Evolutionary conservation across 164 flowering plant species (phyloP).

Genomic region (Warburgia ugandensis): DNA sequence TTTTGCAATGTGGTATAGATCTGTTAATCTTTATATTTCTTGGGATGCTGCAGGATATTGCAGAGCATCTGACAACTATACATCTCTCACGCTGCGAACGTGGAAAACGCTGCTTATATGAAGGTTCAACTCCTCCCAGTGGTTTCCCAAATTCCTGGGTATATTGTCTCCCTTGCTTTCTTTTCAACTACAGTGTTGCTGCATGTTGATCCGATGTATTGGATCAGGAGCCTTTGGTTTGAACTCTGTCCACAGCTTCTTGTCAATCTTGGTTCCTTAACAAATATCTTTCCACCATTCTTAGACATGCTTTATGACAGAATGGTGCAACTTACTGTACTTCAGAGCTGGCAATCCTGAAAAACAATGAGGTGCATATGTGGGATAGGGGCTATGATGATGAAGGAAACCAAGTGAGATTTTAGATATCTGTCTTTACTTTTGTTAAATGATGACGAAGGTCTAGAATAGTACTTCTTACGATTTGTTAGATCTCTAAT

Average conservation of each 20-base stretch:
- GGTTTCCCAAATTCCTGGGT: slow-evolving; percentile 99
- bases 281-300: no score
- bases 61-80: slow-evolving; percentile 84
- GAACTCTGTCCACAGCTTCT: not conserved
- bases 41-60: slow-evolving; percentile 67
- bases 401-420: slow-evolving; percentile 86
- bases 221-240: not conserved
- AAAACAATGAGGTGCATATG: slow-evolving; percentile 68
- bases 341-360: slow-evolving; percentile 74
- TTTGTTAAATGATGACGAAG: not conserved
- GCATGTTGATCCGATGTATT: not conserved
- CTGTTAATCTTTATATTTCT: not conserved
- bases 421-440: not conserved
- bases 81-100: slow-evolving; percentile 81
- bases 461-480: not conserved
- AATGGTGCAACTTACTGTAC: slow-evolving; percentile 83
- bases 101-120: slow-evolving; percentile 92
- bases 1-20: not conserved
- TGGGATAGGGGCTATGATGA: slow-evolving; percentile 93
- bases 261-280: no score
- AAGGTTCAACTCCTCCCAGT: slow-evolving; percentile 89
- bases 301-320: slow-evolving; percentile 26
- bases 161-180: slow-evolving; percentile 8
- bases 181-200: not conserved
- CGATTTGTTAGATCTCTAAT: not conserved